These are phyloP conservation scores for Cladosporium sp. DNA, from an alignment of 2,329 filamentous ascomycete genomes.

Conservation along the genomic window DNA sequence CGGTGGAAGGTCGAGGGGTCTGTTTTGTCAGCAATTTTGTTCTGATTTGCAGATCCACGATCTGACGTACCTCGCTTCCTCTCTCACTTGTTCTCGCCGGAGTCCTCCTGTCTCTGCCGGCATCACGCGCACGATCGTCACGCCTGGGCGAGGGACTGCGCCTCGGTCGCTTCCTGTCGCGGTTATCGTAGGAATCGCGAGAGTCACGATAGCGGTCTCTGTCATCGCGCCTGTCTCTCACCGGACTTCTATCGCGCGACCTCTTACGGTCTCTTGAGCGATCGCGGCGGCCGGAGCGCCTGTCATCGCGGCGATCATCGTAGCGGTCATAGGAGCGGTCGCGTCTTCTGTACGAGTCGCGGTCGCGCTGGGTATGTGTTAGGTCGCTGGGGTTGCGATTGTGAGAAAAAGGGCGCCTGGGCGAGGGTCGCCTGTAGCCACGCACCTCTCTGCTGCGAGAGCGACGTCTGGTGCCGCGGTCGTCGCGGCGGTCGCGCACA, in stretches of 20 bases:
- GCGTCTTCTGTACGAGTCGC: constrained; percentile 23
- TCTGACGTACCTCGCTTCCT: constrained; percentile 57
- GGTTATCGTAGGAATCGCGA: constrained; percentile 26
- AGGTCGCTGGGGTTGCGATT: background rate
- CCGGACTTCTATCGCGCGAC: constrained; percentile 23
- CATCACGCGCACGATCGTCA: constrained; percentile 35
- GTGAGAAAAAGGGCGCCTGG: background rate
- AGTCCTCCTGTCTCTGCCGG: constrained; percentile 59
- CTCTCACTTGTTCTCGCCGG: constrained; percentile 45
- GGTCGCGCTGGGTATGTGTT: constrained; percentile 14
- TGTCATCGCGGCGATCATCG: constrained; percentile 26
- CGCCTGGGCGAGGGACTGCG: constrained; percentile 22
- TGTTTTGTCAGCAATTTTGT: constrained; percentile 22
- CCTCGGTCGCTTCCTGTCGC: constrained; percentile 24
- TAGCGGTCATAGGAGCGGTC: constrained; percentile 26
- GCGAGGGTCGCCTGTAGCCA: background rate
- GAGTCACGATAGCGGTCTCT: constrained; percentile 24
- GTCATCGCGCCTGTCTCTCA: constrained; percentile 25
- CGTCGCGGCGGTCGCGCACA: constrained; percentile 20
- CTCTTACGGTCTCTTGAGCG: constrained; percentile 25
- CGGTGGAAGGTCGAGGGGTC: constrained; percentile 24
- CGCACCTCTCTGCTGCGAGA: constrained; percentile 22
- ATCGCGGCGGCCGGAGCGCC: constrained; percentile 24
- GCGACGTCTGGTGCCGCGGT: constrained; percentile 16
- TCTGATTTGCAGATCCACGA: background rate